Evolutionary conservation across 2,329 filamentous ascomycete genomes (phyloP).

Genomic region (Fusarium sp.): DNA sequence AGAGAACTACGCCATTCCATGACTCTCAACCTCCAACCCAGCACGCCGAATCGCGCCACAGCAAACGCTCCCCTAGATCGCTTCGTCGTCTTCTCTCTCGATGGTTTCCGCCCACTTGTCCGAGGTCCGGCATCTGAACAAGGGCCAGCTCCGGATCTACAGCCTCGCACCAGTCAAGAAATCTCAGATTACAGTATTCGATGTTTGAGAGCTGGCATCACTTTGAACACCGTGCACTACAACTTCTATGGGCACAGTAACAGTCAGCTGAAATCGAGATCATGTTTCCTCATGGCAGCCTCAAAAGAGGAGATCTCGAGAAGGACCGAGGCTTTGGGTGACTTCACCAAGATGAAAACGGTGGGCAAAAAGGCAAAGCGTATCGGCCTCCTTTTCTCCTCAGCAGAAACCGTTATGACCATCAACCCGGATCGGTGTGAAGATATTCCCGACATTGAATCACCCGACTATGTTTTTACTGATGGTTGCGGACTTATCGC

Average conservation of each 20-base stretch:
- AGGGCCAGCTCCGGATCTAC: neutral
- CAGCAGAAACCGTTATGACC: neutral
- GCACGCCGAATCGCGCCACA: neutral
- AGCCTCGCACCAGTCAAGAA: neutral
- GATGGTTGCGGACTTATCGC: constrained; percentile 6
- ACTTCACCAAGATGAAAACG: constrained; percentile 1
- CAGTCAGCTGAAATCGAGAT: constrained; percentile 2
- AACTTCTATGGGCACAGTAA: constrained; percentile 13
- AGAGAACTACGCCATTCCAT: neutral
- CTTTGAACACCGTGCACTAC: neutral
- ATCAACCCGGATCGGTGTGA: neutral
- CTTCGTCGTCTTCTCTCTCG: neutral
- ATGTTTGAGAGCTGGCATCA: neutral
- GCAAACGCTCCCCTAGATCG: neutral
- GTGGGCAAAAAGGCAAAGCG: constrained; percentile 8
- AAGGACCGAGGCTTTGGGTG: neutral
- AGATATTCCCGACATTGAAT: neutral
- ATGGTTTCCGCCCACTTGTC: neutral
- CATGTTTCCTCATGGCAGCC: neutral
- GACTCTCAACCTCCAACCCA: neutral
- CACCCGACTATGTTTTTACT: neutral
- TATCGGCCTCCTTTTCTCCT: neutral
- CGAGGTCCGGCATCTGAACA: neutral
- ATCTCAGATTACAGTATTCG: constrained; percentile 8
- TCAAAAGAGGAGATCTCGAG: neutral